Conservation (phyloP, 345 rosid genomes). For the Hibiscus mutabilis region DNA sequence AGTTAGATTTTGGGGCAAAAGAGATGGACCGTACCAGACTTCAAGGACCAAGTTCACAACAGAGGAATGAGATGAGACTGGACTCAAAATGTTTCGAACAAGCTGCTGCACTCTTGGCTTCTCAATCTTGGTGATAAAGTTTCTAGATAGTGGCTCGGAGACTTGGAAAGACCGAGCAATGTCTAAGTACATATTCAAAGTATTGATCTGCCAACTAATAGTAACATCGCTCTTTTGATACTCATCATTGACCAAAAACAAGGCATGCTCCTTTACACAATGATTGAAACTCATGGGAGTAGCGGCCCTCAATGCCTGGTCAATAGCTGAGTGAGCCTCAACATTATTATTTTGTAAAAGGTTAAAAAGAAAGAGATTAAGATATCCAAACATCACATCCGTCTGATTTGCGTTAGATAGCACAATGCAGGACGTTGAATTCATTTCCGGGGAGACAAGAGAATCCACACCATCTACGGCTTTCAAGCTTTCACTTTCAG, state of each 20-base stretch:
- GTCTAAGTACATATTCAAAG: slow-evolving; percentile 49
- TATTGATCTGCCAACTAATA: slow-evolving; percentile 34
- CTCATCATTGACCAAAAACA: slow-evolving; percentile 36
- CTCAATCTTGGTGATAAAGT: slow-evolving; percentile 44
- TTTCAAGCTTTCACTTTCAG: slow-evolving; percentile 22
- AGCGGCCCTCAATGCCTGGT: slow-evolving; percentile 50
- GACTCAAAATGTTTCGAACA: slow-evolving; percentile 45
- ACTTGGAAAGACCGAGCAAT: slow-evolving; percentile 35
- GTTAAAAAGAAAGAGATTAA: slow-evolving; percentile 63
- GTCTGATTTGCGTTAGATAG: slow-evolving; percentile 22
- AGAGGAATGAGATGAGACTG: slow-evolving; percentile 42
- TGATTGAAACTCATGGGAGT: slow-evolving; percentile 34
- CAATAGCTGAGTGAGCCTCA: slow-evolving; percentile 48
- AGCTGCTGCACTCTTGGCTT: slow-evolving; percentile 60
- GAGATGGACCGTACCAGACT: slow-evolving; percentile 68
- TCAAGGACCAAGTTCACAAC: slow-evolving; percentile 64
- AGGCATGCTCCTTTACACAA: slow-evolving; percentile 73
- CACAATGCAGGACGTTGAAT: slow-evolving; percentile 19
- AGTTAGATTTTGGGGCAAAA: slow-evolving; percentile 46
- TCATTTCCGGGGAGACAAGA: slow-evolving; percentile 14
- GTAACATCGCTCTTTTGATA: slow-evolving; percentile 28
- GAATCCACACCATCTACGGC: slow-evolving; percentile 15
- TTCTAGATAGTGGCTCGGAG: slow-evolving; percentile 56
- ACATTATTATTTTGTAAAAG: slow-evolving; percentile 45
- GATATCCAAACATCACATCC: slow-evolving; percentile 65